These are phyloP conservation scores for Saturnispora zaruensis DNA, from an alignment of 805 yeast genomes.

Conservation along the genomic window DNA sequence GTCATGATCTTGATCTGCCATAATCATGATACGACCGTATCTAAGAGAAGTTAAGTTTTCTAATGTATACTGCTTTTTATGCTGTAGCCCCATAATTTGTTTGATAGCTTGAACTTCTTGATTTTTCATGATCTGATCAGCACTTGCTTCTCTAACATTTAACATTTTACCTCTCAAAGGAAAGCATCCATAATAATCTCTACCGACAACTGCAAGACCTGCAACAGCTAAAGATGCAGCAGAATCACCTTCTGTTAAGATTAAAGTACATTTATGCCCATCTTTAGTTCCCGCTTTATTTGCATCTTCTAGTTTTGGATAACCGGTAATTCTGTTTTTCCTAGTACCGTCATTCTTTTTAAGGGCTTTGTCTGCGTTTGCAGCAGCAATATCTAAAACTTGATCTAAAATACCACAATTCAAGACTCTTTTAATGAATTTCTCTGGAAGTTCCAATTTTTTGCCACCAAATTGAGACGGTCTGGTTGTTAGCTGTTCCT, in stretches of 20 bases:
- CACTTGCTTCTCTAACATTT: slow-evolving; percentile 92
- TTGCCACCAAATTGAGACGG: slow-evolving; percentile 83
- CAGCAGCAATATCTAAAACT: slow-evolving; percentile 73
- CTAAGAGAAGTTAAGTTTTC: slow-evolving; percentile 66
- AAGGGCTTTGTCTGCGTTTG: slow-evolving; percentile 79
- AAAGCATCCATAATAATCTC: slow-evolving; percentile 91
- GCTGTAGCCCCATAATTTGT: slow-evolving; percentile 92
- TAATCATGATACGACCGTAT: slow-evolving; percentile 95
- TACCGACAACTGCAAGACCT: slow-evolving; percentile 89
- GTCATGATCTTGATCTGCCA: slow-evolving; percentile 99
- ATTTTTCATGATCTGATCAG: slow-evolving; percentile 90
- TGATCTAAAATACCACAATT: slow-evolving; percentile 67
- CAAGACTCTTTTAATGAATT: slow-evolving; percentile 60
- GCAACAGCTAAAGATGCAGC: slow-evolving; percentile 88
- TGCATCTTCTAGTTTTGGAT: slow-evolving; percentile 89
- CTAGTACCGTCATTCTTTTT: slow-evolving; percentile 83
- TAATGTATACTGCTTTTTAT: slow-evolving; percentile 62
- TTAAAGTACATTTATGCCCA: slow-evolving; percentile 84
- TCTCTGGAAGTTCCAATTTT: slow-evolving; percentile 64
- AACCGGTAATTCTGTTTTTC: slow-evolving; percentile 78
- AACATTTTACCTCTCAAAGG: slow-evolving; percentile 92
- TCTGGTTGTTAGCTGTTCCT: slow-evolving; percentile 89
- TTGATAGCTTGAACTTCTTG: slow-evolving; percentile 92
- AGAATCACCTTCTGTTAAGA: slow-evolving; percentile 95
- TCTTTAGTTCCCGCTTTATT: slow-evolving; percentile 92